Percentiles rank a stretch among this genome's conserved stretches.
Evolutionary conservation across 257 asterid species (phyloP).

Genomic region (Solanum dulcamara): DNA sequence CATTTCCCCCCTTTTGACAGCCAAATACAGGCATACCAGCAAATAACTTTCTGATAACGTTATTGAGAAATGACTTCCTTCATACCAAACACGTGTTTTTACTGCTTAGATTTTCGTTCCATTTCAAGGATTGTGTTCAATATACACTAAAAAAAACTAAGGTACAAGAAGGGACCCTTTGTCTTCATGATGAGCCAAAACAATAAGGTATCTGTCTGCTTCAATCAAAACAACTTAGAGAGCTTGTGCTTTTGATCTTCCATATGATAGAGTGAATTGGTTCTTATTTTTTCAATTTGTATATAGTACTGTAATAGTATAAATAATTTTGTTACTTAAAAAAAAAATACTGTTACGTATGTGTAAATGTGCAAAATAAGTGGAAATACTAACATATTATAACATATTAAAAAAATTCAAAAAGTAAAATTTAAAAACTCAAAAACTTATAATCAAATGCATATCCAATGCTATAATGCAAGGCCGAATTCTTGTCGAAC

Average conservation of each 20-base stretch:
- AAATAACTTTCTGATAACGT: neutral
- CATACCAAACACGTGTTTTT: neutral
- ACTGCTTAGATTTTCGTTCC: neutral
- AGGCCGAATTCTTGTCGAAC: neutral
- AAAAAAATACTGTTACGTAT: neutral
- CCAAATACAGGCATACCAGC: neutral
- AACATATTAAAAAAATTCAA: neutral
- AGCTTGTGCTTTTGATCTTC: slow-evolving; percentile 8
- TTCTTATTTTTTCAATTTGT: neutral
- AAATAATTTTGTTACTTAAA: neutral
- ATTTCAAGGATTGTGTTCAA: neutral
- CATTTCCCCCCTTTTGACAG: neutral
- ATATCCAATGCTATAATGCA: neutral
- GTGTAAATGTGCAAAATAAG: neutral
- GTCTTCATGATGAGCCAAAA: slow-evolving; percentile 11
- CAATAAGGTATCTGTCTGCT: slow-evolving; percentile 42
- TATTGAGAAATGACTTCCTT: neutral
- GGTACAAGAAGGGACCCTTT: slow-evolving; percentile 11
- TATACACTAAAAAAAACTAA: neutral
- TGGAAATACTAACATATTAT: neutral
- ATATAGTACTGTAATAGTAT: neutral
- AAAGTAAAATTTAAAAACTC: neutral
- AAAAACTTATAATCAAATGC: neutral
- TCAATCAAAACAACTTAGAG: slow-evolving; percentile 41
- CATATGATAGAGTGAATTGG: slow-evolving; percentile 15